Evolutionary conservation across 1,284 basidiomycete genomes (phyloP).

Genomic region (Trametes pubescens): DNA sequence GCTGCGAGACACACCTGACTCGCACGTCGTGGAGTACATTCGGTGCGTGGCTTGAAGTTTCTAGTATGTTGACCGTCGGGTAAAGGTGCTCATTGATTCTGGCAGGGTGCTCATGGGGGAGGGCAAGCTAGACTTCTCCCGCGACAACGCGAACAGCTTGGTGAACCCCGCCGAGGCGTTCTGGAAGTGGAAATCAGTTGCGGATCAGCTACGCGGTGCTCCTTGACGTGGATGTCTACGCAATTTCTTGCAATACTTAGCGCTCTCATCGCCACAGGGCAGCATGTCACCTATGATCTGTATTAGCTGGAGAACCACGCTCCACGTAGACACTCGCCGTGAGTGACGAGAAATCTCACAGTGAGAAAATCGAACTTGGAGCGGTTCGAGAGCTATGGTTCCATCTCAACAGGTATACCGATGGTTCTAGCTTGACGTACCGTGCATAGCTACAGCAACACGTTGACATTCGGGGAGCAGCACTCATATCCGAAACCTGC

Average conservation of each 20-base stretch:
- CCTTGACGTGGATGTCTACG: not conserved
- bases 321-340: too few species aligned
- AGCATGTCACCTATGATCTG: too few species aligned
- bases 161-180: slow-evolving; percentile 38
- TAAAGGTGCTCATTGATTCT: not conserved
- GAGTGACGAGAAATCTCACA: not conserved
- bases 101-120: slow-evolving; percentile 40
- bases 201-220: slow-evolving; percentile 28
- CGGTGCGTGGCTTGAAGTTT: slow-evolving; percentile 10
- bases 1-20: slow-evolving; percentile 7
- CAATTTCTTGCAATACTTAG: too few species aligned
- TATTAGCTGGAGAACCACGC: too few species aligned
- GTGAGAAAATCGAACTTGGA: not conserved
- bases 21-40: slow-evolving; percentile 20
- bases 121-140: slow-evolving; percentile 41
- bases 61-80: not conserved
- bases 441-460: too few species aligned
- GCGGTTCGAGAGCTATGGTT: not conserved
- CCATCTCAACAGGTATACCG: too few species aligned
- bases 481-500: too few species aligned
- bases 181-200: slow-evolving; percentile 42
- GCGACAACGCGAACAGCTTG: slow-evolving; percentile 38
- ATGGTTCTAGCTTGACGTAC: too few species aligned
- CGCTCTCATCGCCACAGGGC: too few species aligned
- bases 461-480: too few species aligned